Base-by-base conservation (phyloP, 768 basidiomycete species). In the Trametes cinnabarina region DNA sequence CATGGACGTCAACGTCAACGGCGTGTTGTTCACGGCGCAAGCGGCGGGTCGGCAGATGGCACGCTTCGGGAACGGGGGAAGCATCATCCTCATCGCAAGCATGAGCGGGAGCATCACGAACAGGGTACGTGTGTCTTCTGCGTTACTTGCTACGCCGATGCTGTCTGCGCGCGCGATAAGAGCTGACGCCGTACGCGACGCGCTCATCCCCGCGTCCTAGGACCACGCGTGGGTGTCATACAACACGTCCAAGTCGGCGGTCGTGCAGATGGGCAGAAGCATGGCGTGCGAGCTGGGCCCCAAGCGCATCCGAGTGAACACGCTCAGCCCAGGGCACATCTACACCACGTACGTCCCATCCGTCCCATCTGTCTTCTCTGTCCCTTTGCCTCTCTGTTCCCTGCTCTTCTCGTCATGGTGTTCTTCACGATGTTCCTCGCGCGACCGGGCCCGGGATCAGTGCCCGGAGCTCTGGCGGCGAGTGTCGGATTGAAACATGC, bases 271-370 rank as follows among this genome's bases (percentile, higher is more conserved):
- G 87, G 84, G 77, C 5, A 82, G 90, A 41, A 89, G 86, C 69
- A 86, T 92, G 87, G 89, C 89, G 3, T 90, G 87, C 66, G 89
- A 92, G 67, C 78, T 92, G 2, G 90, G 87, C 1, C 72, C 67
- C 34, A 74, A 83, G 68, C 72, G 76, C 2, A 90, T 92, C 48
- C 79, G 90, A 3, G 87, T 90, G 57, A 92, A 92, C 69, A 76
- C 84, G 12, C 76, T 92, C 49, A 90, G 89, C 10, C 88, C 88
- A 0, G 88, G 90, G 3, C 81, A 88, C 65, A 88, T 90, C 25
- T 87, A 87, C 66, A 90, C 88, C 5, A 77, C 75, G 85, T 85
- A 53, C 58, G 69, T 67, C 47, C 43, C n/a, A n/a, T n/a, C n/a
- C n/a, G n/a, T n/a, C n/a, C n/a, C n/a, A n/a, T n/a, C n/a, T n/a